Conservation (phyloP, 2,329 filamentous ascomycete species). For the Penicillium sp. region DNA sequence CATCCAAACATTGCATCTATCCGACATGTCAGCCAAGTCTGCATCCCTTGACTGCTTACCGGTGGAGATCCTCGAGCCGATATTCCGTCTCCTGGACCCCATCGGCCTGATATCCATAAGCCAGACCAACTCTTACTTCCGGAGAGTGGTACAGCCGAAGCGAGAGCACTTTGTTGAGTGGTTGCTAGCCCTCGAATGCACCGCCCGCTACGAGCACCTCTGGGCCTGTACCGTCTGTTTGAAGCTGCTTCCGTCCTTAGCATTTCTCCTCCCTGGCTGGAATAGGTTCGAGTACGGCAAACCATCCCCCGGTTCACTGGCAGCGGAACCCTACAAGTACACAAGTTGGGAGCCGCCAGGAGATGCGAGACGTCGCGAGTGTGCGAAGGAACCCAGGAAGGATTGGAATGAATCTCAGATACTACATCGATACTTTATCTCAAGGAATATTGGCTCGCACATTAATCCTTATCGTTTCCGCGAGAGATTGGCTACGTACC, state of each 20-base stretch:
- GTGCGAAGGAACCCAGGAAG: background rate
- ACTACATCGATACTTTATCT: slow-evolving; percentile 6
- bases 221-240: slow-evolving; percentile 13
- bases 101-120: slow-evolving; percentile 7
- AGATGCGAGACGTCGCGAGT: background rate
- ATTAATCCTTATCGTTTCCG: no score
- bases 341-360: slow-evolving; percentile 3
- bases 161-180: slow-evolving; percentile 7
- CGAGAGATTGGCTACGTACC: background rate
- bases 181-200: slow-evolving; percentile 10
- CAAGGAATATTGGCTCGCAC: no score
- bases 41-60: slow-evolving; percentile 3
- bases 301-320: slow-evolving; percentile 6
- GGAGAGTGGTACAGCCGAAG: slow-evolving; percentile 2
- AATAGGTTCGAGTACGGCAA: slow-evolving; percentile 11
- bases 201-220: background rate
- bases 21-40: background rate
- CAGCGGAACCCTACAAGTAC: background rate
- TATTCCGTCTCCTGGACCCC: slow-evolving; percentile 12
- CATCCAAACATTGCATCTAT: background rate
- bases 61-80: slow-evolving; percentile 3
- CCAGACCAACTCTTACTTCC: slow-evolving; percentile 10
- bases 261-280: slow-evolving; percentile 9
- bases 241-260: slow-evolving; percentile 4
- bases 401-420: background rate